Percentiles rank a stretch among this genome's conserved stretches.
Conservation (phyloP, 768 basidiomycete species). For the Coprinellus aureogranulatus region DNA sequence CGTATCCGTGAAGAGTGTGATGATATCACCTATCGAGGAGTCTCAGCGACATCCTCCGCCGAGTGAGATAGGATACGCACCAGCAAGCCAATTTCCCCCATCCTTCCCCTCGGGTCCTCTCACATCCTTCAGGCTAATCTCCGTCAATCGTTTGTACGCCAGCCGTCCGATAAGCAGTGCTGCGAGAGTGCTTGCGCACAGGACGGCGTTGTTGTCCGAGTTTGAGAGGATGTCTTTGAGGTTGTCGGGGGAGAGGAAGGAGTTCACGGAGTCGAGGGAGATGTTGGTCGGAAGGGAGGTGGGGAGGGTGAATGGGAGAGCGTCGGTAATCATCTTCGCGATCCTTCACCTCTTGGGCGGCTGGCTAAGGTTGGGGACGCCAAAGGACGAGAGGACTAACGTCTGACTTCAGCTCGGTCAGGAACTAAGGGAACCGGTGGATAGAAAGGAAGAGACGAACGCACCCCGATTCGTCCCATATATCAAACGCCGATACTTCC, state of each 20-base stretch:
- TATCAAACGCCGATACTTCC: no score
- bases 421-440: no score
- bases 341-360: background rate
- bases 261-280: background rate
- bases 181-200: background rate
- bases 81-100: background rate
- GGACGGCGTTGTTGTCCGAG: no score
- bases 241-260: no score
- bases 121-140: background rate
- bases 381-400: no score
- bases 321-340: background rate
- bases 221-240: no score
- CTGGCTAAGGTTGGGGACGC: no score
- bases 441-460: no score
- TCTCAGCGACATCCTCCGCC: background rate
- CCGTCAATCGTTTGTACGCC: background rate
- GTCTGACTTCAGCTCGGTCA: no score
- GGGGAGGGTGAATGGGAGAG: background rate
- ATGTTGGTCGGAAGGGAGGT: background rate
- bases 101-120: background rate
- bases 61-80: background rate
- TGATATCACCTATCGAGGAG: background rate
- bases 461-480: no score
- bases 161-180: background rate
- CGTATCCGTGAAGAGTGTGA: background rate